Evolutionary conservation across 2,329 filamentous ascomycete species (phyloP).

Genomic region (Aspergillus tubingensis): DNA sequence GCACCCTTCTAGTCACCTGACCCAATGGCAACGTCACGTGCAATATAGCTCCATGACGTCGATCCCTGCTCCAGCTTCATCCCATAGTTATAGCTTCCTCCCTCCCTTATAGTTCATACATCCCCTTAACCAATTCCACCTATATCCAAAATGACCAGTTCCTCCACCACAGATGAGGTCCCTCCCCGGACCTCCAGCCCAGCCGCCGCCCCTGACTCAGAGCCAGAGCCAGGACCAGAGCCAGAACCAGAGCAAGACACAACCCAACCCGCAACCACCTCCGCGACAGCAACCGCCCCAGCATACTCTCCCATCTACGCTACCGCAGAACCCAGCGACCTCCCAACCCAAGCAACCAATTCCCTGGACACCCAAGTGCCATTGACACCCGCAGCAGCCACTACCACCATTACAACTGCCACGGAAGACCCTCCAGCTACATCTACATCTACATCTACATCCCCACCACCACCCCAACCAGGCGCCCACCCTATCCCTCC

Average conservation of each 20-base stretch:
- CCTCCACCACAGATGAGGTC: background rate
- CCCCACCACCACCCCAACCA: slow-evolving; percentile 46
- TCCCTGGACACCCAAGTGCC: slow-evolving; percentile 14
- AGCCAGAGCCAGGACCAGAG: too few relatives aligned
- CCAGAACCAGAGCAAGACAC: background rate
- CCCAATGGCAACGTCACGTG: background rate
- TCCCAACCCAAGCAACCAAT: slow-evolving; percentile 22
- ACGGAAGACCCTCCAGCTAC: slow-evolving; percentile 8
- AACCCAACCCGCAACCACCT: slow-evolving; percentile 4
- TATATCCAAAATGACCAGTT: slow-evolving; percentile 8
- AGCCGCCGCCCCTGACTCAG: too few relatives aligned
- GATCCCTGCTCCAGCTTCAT: background rate
- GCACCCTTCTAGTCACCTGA: background rate
- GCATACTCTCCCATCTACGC: slow-evolving; percentile 37
- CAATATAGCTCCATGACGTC: background rate
- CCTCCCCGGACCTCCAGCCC: background rate
- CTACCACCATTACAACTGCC: slow-evolving; percentile 28
- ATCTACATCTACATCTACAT: slow-evolving; percentile 2
- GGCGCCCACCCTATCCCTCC: slow-evolving; percentile 29
- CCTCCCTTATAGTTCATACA: background rate
- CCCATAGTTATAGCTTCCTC: background rate
- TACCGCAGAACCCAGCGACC: slow-evolving; percentile 19
- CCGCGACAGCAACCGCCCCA: slow-evolving; percentile 30
- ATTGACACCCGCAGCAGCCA: slow-evolving; percentile 30
- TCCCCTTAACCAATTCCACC: background rate